phyloP scores from a whole-genome alignment of 768 basidiomycete genomes.

The Thelephora ganbajun region DNA sequence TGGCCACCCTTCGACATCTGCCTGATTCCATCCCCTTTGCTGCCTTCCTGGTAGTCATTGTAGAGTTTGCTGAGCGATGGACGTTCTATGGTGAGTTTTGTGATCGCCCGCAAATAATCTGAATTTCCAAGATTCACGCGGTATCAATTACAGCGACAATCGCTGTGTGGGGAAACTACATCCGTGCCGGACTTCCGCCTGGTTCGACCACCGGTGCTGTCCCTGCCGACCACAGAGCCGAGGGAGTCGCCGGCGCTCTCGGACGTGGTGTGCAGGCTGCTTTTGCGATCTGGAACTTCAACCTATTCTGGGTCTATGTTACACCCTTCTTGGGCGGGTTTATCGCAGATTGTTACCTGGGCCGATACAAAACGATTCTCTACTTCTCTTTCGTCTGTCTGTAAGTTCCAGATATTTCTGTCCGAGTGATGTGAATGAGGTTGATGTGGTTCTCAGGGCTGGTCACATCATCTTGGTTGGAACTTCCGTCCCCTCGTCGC shows the following conservation, averaged over 20 bases:
- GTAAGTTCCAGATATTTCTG: slow-evolving; percentile 2
- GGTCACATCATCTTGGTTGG: slow-evolving; percentile 35
- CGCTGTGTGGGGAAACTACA: too few species aligned
- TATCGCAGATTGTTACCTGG: slow-evolving; percentile 40
- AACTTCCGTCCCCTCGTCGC: slow-evolving; percentile 31
- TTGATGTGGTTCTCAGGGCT: slow-evolving; percentile 11
- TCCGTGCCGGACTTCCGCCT: slow-evolving; percentile 32
- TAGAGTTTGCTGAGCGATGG: slow-evolving; percentile 41
- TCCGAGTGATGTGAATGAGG: neutral
- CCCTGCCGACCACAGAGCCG: slow-evolving; percentile 15
- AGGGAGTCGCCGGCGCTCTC: slow-evolving; percentile 32
- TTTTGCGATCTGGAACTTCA: slow-evolving; percentile 33
- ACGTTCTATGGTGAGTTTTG: slow-evolving; percentile 8
- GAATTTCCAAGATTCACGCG: too few species aligned
- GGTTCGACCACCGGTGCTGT: slow-evolving; percentile 35
- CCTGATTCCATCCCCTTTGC: slow-evolving; percentile 18
- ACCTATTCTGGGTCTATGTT: slow-evolving; percentile 36
- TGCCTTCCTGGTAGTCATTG: slow-evolving; percentile 31
- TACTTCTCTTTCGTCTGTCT: slow-evolving; percentile 35
- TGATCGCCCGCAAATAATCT: too few species aligned
- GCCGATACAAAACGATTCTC: slow-evolving; percentile 45
- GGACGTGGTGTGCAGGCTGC: slow-evolving; percentile 34
- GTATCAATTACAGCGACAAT: too few species aligned
- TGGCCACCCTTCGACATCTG: slow-evolving; percentile 30
- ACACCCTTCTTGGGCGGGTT: slow-evolving; percentile 39